phyloP scores from a whole-genome alignment of 1,139 yeast genomes.

The Saccharomyces hybrid region DNA sequence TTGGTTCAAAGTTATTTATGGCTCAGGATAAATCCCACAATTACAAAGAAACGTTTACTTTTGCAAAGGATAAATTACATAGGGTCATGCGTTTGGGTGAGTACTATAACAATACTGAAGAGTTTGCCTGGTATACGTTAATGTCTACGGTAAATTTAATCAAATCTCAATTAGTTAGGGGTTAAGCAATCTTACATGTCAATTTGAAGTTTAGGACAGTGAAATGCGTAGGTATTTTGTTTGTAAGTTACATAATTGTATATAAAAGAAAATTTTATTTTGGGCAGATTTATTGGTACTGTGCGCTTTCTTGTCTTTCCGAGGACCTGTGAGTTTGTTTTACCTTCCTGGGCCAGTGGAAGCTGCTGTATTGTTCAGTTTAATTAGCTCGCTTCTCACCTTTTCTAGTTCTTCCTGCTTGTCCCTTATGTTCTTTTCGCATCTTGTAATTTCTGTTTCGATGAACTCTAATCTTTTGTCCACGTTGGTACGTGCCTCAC shows the following conservation, averaged over 20 bases:
- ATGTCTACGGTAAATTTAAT: slow-evolving; percentile 59
- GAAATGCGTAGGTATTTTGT: background rate
- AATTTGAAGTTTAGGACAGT: background rate
- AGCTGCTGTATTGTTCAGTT: slow-evolving; percentile 7
- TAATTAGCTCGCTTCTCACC: slow-evolving; percentile 42
- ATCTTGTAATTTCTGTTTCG: slow-evolving; percentile 60
- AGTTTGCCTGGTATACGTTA: slow-evolving; percentile 69
- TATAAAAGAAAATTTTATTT: background rate
- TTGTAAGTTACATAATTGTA: background rate
- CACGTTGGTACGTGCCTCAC: slow-evolving; percentile 77
- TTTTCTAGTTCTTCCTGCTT: slow-evolving; percentile 46
- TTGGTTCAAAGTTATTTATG: slow-evolving; percentile 71
- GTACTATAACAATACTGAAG: slow-evolving; percentile 55
- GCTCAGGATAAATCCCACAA: slow-evolving; percentile 59
- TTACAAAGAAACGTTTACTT: slow-evolving; percentile 49
- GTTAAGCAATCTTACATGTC: slow-evolving; percentile 31
- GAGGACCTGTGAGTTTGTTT: background rate
- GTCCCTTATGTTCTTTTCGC: slow-evolving; percentile 48
- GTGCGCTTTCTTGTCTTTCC: background rate
- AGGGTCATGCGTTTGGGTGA: slow-evolving; percentile 49
- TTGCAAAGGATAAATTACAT: slow-evolving; percentile 56
- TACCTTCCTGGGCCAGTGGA: background rate
- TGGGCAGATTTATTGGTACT: background rate
- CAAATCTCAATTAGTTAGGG: slow-evolving; percentile 61
- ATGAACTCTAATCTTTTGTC: slow-evolving; percentile 84